These are phyloP conservation scores for Tephrocybe sp. DNA, from an alignment of 768 basidiomycete species.

Conservation along the genomic window DNA sequence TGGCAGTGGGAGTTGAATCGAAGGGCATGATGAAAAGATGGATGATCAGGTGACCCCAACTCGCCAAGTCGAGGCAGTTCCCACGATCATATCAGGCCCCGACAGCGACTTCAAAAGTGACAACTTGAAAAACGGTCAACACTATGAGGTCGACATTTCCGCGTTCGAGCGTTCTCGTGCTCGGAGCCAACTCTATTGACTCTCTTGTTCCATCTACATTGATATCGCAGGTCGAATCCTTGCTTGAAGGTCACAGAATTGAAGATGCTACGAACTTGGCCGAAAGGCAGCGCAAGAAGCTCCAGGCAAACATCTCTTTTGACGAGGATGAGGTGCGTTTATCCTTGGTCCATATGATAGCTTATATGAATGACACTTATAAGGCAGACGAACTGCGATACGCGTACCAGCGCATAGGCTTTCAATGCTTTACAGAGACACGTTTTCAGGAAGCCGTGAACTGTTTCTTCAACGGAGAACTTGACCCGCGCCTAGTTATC, in stretches of 20 bases:
- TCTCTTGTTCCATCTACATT: slow-evolving; percentile 72
- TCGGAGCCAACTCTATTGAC: slow-evolving; percentile 58
- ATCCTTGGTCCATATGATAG: not conserved
- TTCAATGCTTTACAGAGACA: slow-evolving; percentile 75
- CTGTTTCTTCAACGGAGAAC: slow-evolving; percentile 72
- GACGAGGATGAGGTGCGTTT: slow-evolving; percentile 56
- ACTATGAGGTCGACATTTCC: slow-evolving; percentile 48
- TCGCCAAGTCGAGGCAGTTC: too few relatives aligned
- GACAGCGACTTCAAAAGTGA: too few relatives aligned
- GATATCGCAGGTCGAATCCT: slow-evolving; percentile 68
- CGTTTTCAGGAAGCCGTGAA: slow-evolving; percentile 82
- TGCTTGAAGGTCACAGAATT: slow-evolving; percentile 64
- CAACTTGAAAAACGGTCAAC: too few relatives aligned
- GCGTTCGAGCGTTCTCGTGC: slow-evolving; percentile 67
- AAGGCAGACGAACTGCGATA: slow-evolving; percentile 74
- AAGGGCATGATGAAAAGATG: too few relatives aligned
- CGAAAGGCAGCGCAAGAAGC: slow-evolving; percentile 58
- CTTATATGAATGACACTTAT: not conserved
- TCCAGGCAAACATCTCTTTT: slow-evolving; percentile 50
- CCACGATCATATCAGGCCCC: too few relatives aligned
- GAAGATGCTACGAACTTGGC: slow-evolving; percentile 64
- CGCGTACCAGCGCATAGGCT: slow-evolving; percentile 81
- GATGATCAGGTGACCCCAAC: too few relatives aligned
- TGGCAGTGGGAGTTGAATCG: too few relatives aligned
- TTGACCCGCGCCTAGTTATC: slow-evolving; percentile 83